Evolutionary conservation across 306 rosid species (phyloP), one percentile per base, ranked within the genome.

Genomic region (Cucurbita maxima): DNA sequence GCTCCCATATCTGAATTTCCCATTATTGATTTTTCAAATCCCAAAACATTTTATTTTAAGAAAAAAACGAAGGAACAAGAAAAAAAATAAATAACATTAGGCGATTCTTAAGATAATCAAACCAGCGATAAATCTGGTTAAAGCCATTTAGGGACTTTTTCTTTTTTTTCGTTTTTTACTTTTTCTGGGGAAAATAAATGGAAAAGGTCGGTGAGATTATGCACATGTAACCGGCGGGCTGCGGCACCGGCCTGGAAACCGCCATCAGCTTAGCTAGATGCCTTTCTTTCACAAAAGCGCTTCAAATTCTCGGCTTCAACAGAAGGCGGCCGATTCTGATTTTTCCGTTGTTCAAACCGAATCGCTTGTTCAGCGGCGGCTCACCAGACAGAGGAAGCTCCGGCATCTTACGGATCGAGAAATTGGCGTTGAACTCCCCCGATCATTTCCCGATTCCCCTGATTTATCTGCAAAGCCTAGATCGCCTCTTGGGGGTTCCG

Each of bases 381-480:
- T 94, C 56, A 90, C 92, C 6, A 77, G 97, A 54, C 96, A 85
- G 85, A 74, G 82, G 75, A 86, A 69, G 79, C 92, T 89, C 53
- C 83, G 88, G 3, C 55, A 88, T 82, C 81, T 83, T 0, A 81
- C 2, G 30, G 80, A 84, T 18, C 74, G 71, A 11, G 96, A 83
- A 20, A 53, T 80, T 51, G 87, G 80, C 12, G 36, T 81, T 6
- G 72, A 79, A 16, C 64, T 53, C 3, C 78, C 79, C 51, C 66
- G 77, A 34, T 83, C 84, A 0, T 79, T 81, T 15, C 88, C 91
- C 10, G 22, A 79, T 58, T 88, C 92, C 5, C 90, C 90, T 7
- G 82, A 77, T 6, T 79, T 81, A 2, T 67, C 80, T 18, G 76
- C 73, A 34, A 80, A 64, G 15, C 68, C 82, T 36, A 71, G 30